phyloP scores from a whole-genome alignment of 2,329 filamentous ascomycete species.

The Neofusicoccum kwambonambiense region DNA sequence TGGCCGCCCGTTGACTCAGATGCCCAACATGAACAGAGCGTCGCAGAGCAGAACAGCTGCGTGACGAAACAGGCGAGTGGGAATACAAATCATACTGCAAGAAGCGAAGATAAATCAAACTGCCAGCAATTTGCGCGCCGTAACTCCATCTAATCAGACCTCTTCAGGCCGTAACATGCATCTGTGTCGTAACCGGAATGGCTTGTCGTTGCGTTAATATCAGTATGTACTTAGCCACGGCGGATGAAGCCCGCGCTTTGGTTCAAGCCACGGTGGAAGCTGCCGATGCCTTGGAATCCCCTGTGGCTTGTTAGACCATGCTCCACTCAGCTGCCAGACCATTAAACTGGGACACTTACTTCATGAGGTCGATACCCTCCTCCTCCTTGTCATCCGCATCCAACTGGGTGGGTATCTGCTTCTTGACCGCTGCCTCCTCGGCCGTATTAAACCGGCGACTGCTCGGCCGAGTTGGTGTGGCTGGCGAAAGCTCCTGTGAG shows the following conservation, averaged over 20 bases:
- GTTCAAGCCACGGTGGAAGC: slow-evolving; percentile 37
- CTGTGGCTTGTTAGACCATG: slow-evolving; percentile 26
- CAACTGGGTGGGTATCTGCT: slow-evolving; percentile 21
- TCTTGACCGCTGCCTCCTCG: slow-evolving; percentile 17
- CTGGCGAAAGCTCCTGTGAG: slow-evolving; percentile 12
- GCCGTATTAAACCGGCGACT: slow-evolving; percentile 18
- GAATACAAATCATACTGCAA: slow-evolving; percentile 1
- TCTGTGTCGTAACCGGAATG: neutral
- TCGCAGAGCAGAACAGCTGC: neutral
- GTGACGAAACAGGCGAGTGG: neutral
- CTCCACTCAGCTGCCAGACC: neutral
- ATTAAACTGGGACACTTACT: slow-evolving; percentile 36
- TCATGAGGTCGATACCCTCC: slow-evolving; percentile 49
- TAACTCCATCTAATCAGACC: neutral
- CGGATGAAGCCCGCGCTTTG: slow-evolving; percentile 17
- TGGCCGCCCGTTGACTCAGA: neutral
- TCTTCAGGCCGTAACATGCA: neutral
- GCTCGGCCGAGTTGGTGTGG: slow-evolving; percentile 17
- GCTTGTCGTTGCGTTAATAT: neutral
- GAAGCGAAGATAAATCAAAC: neutral
- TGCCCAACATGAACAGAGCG: neutral
- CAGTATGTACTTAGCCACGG: slow-evolving; percentile 1
- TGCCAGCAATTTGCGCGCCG: neutral
- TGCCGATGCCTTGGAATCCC: slow-evolving; percentile 51
- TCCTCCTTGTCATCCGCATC: slow-evolving; percentile 42